Evolutionary conservation across 768 basidiomycete genomes (phyloP), one percentile per base, ranked within the genome.

Genomic region (Phaffia tasmanica): DNA sequence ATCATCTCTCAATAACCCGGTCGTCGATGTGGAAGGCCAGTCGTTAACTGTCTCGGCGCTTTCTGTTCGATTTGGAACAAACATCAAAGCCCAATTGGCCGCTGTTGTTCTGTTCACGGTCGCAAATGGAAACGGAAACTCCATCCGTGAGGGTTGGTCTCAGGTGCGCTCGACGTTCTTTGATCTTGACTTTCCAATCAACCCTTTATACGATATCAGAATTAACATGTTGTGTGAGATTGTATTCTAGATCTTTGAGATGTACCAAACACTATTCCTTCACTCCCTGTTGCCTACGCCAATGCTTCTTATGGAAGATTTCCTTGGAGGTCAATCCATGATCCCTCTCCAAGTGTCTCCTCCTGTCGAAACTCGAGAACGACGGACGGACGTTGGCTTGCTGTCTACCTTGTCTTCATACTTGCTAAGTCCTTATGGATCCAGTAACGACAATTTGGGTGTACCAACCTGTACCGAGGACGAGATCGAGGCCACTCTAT

Each of bases 291-390:
- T 99, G 21, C 95, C 95, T 0, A 84, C 81, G 14, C 81, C 86
- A 59, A 88, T 99, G 87, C 79, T 95, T 15, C 90, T 94, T 75
- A 93, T 95, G 88, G 94, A 95, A 74, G 95, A 98, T 74, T 98
- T 99, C 79, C 82, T 97, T 11, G 91, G 91, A n/a, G 93, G 92
- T 19, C 84, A 86, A 42, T 87, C 89, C 8, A 86, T 85, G 79
- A 98, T 98, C 71, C 94, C 95, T 29, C 80, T 98, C 54, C 84
- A 86, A 68, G 84, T 89, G 27, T 83, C 82, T 70, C 81, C 84
- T 70, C 83, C 87, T 1, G 62, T 73, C 0, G 80, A 83, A 32
- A 82, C 83, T 57, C 77, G 83, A 54, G 79, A 84, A 56, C 71
- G 74, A 23, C 70, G 79, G 19, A 70, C 76, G 25, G 94, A 98